These are phyloP conservation scores for Oxytropis ochrocephala DNA, from an alignment of 306 rosid species.

Conservation along the genomic window DNA sequence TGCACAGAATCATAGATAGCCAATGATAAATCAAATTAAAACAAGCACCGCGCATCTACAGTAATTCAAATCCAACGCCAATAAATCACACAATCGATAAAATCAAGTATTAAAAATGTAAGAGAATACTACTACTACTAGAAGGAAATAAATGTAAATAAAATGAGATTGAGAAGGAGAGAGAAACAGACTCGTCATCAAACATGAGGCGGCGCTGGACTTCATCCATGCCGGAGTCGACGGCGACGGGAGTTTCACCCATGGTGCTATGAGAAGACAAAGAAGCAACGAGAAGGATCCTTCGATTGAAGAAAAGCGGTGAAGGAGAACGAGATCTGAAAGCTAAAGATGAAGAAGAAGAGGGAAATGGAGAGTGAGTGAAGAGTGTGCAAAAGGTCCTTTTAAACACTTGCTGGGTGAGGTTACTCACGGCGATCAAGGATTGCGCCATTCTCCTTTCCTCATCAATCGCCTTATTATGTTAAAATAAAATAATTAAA, in stretches of 20 bases:
- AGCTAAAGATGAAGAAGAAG: not conserved
- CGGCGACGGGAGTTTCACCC: conserved; percentile 38
- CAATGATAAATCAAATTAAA: not conserved
- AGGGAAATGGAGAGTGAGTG: not conserved
- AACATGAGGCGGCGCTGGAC: conserved; percentile 99
- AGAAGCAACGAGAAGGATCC: conserved; percentile 5
- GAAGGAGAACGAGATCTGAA: conserved; percentile 14
- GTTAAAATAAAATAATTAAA: not conserved
- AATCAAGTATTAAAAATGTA: not conserved
- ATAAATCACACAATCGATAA: not conserved
- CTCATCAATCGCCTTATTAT: not conserved
- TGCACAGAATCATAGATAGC: not conserved
- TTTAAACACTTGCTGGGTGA: conserved; percentile 24
- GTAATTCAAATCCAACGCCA: not conserved
- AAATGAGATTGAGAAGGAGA: not conserved
- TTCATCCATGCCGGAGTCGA: conserved; percentile 85
- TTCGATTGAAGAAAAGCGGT: not conserved
- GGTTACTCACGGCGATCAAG: not conserved
- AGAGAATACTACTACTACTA: not conserved
- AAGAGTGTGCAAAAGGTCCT: not conserved
- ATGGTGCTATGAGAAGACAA: conserved; percentile 41
- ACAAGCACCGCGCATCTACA: not conserved
- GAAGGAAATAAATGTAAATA: not conserved
- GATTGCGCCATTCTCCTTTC: conserved; percentile 21
- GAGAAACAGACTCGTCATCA: conserved; percentile 72